A percentile compares a stretch with the other conserved stretches of the same genome.
These are phyloP conservation scores for Moesziomyces parantarcticus DNA, from an alignment of 1,284 basidiomycete genomes.

Conservation along the genomic window DNA sequence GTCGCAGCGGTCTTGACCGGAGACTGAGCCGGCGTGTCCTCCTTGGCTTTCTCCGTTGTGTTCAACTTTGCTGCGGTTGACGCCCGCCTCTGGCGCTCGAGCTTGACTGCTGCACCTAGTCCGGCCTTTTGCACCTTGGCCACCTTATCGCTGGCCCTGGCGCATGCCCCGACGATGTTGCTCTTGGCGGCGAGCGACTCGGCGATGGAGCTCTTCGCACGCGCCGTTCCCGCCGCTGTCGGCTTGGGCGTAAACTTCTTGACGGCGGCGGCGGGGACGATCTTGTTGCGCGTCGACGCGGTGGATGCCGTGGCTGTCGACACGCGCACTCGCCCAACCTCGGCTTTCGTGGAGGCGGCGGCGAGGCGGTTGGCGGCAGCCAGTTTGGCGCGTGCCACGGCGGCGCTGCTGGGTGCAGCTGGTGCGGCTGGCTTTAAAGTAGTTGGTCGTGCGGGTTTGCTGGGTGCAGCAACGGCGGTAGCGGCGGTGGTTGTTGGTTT, in stretches of 20 bases:
- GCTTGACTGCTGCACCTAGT: constrained; percentile 4
- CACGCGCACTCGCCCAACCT: background rate
- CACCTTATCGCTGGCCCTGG: constrained; percentile 8
- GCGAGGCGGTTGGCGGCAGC: background rate
- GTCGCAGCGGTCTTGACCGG: background rate
- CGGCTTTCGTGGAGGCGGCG: background rate
- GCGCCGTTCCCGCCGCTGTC: background rate
- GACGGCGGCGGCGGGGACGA: constrained; percentile 18
- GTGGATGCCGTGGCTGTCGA: constrained; percentile 32
- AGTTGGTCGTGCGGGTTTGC: too few species aligned
- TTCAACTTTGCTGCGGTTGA: too few species aligned
- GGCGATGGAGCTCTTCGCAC: constrained; percentile 29
- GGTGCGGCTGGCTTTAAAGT: too few species aligned
- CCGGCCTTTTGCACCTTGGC: constrained; percentile 20
- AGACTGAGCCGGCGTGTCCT: background rate
- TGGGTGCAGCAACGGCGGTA: too few species aligned
- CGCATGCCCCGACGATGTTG: constrained; percentile 15
- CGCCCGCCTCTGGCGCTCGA: constrained; percentile 9
- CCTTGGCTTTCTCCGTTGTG: too few species aligned
- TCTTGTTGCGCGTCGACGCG: constrained; percentile 39
- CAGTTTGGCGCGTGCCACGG: background rate
- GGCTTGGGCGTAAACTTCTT: constrained; percentile 34
- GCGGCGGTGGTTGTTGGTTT: background rate
- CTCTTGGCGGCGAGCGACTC: constrained; percentile 23
- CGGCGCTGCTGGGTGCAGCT: too few species aligned